Evolutionary conservation across 2,329 filamentous ascomycete genomes (phyloP).

Genomic region (Plectosphaerella cucumerina): DNA sequence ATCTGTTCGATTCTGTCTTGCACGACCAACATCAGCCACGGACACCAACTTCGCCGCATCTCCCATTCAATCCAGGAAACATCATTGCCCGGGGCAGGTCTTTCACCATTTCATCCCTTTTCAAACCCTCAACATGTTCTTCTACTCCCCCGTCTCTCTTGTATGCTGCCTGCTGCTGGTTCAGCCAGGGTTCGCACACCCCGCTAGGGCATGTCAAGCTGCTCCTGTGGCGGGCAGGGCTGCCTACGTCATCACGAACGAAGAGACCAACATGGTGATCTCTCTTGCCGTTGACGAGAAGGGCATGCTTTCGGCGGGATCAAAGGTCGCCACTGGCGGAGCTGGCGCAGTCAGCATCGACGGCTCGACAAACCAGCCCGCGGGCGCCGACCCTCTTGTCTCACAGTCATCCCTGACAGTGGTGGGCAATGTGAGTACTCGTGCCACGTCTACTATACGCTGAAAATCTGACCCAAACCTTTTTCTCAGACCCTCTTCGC

Average conservation of each 20-base stretch:
- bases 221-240: slow-evolving; percentile 30
- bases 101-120: not conserved
- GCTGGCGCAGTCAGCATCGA: slow-evolving; percentile 36
- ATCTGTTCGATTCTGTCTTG: not conserved
- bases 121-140: not conserved
- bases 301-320: slow-evolving; percentile 40
- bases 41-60: not conserved
- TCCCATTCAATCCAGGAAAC: no score
- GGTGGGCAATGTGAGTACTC: slow-evolving; percentile 40
- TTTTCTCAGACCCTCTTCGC: slow-evolving; percentile 50
- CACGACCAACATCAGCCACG: not conserved
- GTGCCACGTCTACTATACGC: not conserved
- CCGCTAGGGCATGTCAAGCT: not conserved
- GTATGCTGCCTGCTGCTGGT: not conserved
- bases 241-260: slow-evolving; percentile 54
- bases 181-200: not conserved
- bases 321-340: slow-evolving; percentile 41
- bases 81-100: not conserved
- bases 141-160: not conserved
- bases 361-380: slow-evolving; percentile 27
- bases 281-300: slow-evolving; percentile 41
- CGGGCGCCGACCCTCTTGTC: slow-evolving; percentile 45
- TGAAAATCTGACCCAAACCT: not conserved
- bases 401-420: slow-evolving; percentile 47
- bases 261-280: slow-evolving; percentile 41